Conservation (phyloP, 345 rosid species). For the Capsella bursapastoris region DNA sequence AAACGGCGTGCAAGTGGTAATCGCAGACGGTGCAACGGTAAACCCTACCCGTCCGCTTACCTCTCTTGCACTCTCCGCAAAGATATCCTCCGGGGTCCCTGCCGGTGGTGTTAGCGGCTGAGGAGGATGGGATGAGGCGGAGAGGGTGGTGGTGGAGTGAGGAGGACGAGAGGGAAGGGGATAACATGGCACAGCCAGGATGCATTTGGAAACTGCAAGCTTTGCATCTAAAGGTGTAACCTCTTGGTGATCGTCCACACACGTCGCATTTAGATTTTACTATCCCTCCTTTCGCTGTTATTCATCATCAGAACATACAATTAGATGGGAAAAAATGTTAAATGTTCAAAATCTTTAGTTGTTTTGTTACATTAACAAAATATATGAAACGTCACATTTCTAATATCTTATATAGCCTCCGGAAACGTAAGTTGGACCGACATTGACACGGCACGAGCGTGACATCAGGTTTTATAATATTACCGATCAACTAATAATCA, state of each 20-base stretch:
- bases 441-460: too few relatives aligned
- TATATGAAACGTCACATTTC: too few relatives aligned
- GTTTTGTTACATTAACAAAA: too few relatives aligned
- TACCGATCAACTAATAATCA: too few relatives aligned
- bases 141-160: constrained; percentile 68
- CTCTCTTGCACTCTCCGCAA: constrained; percentile 76
- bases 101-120: constrained; percentile 20
- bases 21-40: constrained; percentile 75
- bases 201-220: constrained; percentile 80
- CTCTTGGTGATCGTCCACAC: constrained; percentile 69
- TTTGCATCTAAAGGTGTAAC: constrained; percentile 70
- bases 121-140: constrained; percentile 47
- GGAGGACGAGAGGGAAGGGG: constrained; percentile 54
- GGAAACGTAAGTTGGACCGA: too few relatives aligned
- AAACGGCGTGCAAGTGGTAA: constrained; percentile 79
- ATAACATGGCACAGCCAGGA: constrained; percentile 82
- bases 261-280: constrained; percentile 71
- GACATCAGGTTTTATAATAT: too few relatives aligned
- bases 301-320: background rate
- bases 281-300: constrained; percentile 65
- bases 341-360: too few relatives aligned
- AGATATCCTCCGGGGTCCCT: constrained; percentile 38
- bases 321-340: too few relatives aligned
- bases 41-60: constrained; percentile 62
- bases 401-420: too few relatives aligned